Evolutionary conservation across 495 filamentous ascomycete genomes (phyloP).

Genomic region (Glutinoglossum americanum): DNA sequence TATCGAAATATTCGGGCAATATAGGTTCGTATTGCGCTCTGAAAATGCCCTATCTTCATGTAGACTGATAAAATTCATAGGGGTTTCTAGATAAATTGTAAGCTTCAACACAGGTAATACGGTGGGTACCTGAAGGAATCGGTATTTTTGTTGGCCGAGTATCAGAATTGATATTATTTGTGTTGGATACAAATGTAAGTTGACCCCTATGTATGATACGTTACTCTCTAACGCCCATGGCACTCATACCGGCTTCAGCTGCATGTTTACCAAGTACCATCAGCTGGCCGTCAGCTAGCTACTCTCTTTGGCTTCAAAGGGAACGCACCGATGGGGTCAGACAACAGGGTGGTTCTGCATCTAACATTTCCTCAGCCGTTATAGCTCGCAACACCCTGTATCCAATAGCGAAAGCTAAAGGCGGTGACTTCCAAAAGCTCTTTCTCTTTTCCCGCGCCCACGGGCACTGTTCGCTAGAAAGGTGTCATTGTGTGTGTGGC

Average conservation of each 20-base stretch:
- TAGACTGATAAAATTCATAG: not conserved
- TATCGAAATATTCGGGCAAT: too few species aligned
- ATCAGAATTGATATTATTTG: slow-evolving; percentile 16
- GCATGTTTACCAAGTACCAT: slow-evolving; percentile 79
- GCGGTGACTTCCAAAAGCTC: slow-evolving; percentile 41
- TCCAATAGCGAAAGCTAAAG: slow-evolving; percentile 48
- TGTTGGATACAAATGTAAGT: slow-evolving; percentile 67
- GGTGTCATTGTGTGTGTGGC: slow-evolving; percentile 75
- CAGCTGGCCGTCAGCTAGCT: slow-evolving; percentile 59
- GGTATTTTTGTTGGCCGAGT: not conserved
- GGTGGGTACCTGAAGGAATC: not conserved
- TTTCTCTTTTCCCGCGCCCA: slow-evolving; percentile 77
- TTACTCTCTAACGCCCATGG: not conserved
- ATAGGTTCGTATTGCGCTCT: too few species aligned
- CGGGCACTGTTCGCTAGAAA: slow-evolving; percentile 88
- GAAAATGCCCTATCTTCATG: not conserved
- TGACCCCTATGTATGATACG: not conserved
- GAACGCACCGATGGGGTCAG: slow-evolving; percentile 60
- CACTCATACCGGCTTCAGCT: slow-evolving; percentile 19
- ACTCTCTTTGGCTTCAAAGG: too few species aligned
- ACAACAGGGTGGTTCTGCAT: slow-evolving; percentile 68
- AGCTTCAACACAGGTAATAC: slow-evolving; percentile 48
- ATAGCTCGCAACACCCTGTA: slow-evolving; percentile 75
- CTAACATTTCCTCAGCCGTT: slow-evolving; percentile 71
- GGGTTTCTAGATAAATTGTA: slow-evolving; percentile 91